Evolutionary conservation across 352 stramenopile species (phyloP).

Genomic region (Pythium diclinum): DNA sequence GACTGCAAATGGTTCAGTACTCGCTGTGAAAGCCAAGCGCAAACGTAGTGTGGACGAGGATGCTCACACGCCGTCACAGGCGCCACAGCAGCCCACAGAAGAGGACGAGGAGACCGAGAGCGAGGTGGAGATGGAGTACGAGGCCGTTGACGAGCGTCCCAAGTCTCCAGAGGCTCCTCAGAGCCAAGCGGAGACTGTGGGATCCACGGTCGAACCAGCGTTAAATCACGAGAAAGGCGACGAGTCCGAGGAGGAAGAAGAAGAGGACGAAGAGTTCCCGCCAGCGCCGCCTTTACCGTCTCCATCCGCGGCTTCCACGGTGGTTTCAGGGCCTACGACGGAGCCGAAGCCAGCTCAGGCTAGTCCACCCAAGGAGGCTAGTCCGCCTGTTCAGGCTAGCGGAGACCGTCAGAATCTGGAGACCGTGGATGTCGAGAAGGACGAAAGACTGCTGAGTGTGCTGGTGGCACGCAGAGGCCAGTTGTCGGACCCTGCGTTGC

Average conservation of each 20-base stretch:
- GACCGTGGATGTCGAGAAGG: not conserved
- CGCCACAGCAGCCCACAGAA: not conserved
- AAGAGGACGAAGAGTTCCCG: conserved; percentile 1
- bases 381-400: too few relatives aligned
- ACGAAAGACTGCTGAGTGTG: not conserved
- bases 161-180: not conserved
- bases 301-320: not conserved
- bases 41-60: not conserved
- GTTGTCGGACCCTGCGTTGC: not conserved
- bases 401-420: too few relatives aligned
- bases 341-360: not conserved
- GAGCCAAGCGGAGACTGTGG: not conserved
- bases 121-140: not conserved
- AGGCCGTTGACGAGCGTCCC: not conserved
- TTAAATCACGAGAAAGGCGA: not conserved
- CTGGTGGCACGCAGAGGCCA: not conserved
- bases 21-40: not conserved
- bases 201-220: not conserved
- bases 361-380: too few relatives aligned
- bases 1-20: not conserved
- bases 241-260: not conserved
- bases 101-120: not conserved
- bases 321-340: not conserved
- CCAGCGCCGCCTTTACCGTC: not conserved
- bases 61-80: not conserved